Evolutionary conservation across 495 filamentous ascomycete genomes (phyloP), one percentile per base, ranked within the genome.

Genomic region (Aspergillus olivimuriae): DNA sequence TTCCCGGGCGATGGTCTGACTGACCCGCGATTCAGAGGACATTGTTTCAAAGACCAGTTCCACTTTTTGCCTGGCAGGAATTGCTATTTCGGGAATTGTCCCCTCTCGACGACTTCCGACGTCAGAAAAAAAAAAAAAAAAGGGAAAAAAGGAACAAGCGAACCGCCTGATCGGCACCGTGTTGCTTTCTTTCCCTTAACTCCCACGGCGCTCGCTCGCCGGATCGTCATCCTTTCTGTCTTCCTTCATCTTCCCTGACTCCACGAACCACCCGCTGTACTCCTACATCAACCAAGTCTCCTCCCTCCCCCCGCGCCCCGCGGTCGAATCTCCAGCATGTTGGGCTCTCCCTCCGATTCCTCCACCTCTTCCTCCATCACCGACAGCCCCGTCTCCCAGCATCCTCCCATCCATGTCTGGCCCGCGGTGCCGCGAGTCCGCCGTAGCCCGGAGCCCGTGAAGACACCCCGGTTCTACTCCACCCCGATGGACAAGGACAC

Each of bases 401-500:
- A 51, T 34, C 52, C 61, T n/a, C 57, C 57, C 16, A 55, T 57
- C 8, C 31, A 51, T 26, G 61, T 56, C 19, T 59, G 55, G 22
- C 63, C 62, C 4, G 28, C 63, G 16, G 43, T 53, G 35, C 55
- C 57, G 15, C 56, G 48, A 11, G 24, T 11, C 10, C 61, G 60
- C 31, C 52, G 56, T n/a, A n/a, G 8, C 37, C 41, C 22, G 54
- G 60, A 46, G 35, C 48, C 10, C 41, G 42, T 37, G 66, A 63
- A 50, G 57, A n/a, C 44, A 32, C 65, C 51, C 28, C 65, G 68
- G 21, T 72, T 61, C 47, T 72, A 72, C 42, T 58, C 68, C 22
- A 62, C 66, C 10, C 68, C 66, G 1, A 19, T 69, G 33, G 57
- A 58, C 15, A 46, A 69, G 7, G 54, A 54, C 34, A 34, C 48